Evolutionary conservation across 2,329 filamentous ascomycete species (phyloP), one percentile per base, ranked within the genome.

Genomic region (Fusarium sambucinum): DNA sequence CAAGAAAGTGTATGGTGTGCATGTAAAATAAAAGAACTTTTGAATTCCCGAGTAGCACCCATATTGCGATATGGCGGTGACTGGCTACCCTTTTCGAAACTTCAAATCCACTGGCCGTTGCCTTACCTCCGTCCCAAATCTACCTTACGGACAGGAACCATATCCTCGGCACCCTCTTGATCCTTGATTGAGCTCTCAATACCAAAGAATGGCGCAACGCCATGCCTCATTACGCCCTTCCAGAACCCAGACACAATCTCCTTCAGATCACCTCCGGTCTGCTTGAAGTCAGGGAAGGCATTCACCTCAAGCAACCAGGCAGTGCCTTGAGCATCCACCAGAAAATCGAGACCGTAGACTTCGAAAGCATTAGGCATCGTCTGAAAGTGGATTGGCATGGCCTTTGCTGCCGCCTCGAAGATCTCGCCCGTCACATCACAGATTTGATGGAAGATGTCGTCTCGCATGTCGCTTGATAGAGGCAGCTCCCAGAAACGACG

Each of bases 211-310:
- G 85, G 78, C 78, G 79, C 81, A 3, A 97, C 86, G 3, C 84
- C 92, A 68, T 86, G 81, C 57, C 88, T 84, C 41, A 97, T 84
- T 23, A 93, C 90, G 13, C 88, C 91, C 73, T 88, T 85, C 84
- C 96, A 96, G 70, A 99, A 84, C 10, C 89, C 91, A 21, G 83
- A 86, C 25, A 99, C 90, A 40, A 98, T 79, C 0, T 81, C 86
- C 75, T 85, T 88, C 68, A 97, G 79, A 58, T 92, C 90, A 1
- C 93, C 94, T 11, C 96, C 96, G 17, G 94, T 97, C 86, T 98
- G 95, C 75, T 87, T 89, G 76, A 98, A 98, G 81, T 99, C 96
- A 12, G 96, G 96, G 80, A 97, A 99, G 1, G 95, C 93, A 82
- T 99, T 99, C 32, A 97, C 87, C 82, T 99, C 96, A 58, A 99